phyloP scores from a whole-genome alignment of 2,329 filamentous ascomycete genomes.

The Fusarium sp. region DNA sequence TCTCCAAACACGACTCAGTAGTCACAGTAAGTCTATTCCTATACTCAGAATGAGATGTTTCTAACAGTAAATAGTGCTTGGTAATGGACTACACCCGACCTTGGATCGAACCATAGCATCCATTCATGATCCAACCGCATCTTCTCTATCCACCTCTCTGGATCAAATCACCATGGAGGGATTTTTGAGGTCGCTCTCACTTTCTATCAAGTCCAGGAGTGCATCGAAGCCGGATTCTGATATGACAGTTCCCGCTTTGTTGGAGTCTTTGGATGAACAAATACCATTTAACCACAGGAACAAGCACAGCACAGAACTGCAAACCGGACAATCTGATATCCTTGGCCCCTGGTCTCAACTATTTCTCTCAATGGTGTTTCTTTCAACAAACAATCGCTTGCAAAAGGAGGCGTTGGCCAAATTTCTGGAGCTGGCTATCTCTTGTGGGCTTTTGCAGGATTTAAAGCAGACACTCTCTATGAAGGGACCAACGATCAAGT shows the following conservation, averaged over 20 bases:
- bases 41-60: no score
- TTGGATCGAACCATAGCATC: neutral
- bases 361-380: neutral
- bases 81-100: neutral
- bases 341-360: neutral
- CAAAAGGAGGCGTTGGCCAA: accelerated
- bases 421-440: neutral
- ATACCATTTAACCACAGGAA: neutral
- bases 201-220: neutral
- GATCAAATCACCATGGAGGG: accelerated
- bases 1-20: neutral
- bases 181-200: neutral
- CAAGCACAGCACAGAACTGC: neutral
- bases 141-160: accelerated
- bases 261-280: neutral
- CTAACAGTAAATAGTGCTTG: neutral
- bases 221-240: accelerated
- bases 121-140: neutral
- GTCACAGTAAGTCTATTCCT: neutral
- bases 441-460: neutral
- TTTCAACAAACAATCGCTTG: neutral
- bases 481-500: neutral
- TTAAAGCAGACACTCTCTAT: neutral
- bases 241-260: neutral
- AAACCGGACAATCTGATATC: neutral